phyloP scores from a whole-genome alignment of 1,139 yeast species.

The Yamadazyma blattariae region DNA sequence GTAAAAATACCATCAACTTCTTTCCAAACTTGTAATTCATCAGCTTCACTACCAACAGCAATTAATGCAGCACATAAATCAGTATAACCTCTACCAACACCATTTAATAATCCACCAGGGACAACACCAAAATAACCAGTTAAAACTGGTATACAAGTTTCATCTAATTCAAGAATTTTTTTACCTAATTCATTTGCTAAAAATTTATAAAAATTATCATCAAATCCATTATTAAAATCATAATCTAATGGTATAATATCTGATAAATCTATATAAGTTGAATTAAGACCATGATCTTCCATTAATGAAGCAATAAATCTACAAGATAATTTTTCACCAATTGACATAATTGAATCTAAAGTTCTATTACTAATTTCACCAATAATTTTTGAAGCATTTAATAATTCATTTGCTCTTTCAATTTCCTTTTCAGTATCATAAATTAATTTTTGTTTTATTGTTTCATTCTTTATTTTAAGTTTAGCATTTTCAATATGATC shows the following conservation, averaged over 20 bases:
- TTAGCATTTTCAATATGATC: conserved; percentile 83
- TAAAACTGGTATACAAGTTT: conserved; percentile 73
- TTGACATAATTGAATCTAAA: conserved; percentile 83
- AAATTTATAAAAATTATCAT: conserved; percentile 63
- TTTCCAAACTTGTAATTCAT: conserved; percentile 96
- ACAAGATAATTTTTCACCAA: conserved; percentile 92
- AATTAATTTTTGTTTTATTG: conserved; percentile 48
- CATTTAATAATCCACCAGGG: conserved; percentile 89
- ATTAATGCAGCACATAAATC: conserved; percentile 95
- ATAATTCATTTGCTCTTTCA: conserved; percentile 60
- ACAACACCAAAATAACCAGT: conserved; percentile 95
- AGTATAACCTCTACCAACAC: conserved; percentile 96
- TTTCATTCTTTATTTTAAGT: conserved; percentile 42
- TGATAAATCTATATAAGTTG: conserved; percentile 78
- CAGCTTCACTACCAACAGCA: conserved; percentile 90
- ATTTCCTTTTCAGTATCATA: conserved; percentile 63
- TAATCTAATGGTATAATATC: conserved; percentile 62
- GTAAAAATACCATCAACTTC: conserved; percentile 99
- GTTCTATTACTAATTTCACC: conserved; percentile 92
- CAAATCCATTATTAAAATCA: conserved; percentile 54
- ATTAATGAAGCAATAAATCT: conserved; percentile 81
- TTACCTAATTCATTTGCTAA: conserved; percentile 61
- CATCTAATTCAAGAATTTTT: conserved; percentile 45
- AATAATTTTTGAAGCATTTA: conserved; percentile 84
- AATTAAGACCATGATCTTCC: conserved; percentile 74